Evolutionary conservation across 2,329 filamentous ascomycete species (phyloP), one percentile per base, ranked within the genome.

Genomic region (Pseudogymnoascus sp.): DNA sequence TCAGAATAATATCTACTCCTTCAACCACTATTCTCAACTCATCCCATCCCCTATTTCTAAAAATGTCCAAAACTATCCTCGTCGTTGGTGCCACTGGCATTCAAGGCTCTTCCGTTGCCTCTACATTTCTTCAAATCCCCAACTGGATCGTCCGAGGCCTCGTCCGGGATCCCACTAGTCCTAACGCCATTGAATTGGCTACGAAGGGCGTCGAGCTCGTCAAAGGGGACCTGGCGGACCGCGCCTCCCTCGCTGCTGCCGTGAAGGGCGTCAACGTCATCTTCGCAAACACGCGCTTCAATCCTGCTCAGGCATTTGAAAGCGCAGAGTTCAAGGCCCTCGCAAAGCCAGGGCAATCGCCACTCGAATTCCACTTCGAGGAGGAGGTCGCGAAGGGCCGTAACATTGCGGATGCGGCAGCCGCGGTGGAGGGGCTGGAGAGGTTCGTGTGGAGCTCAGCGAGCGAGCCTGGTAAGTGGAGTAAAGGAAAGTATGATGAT

Each of bases 251-350:
- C n/a, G 64, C 71, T 38, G n/a, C 67, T 0, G 79, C 76, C 0
- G 80, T 81, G 62, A 38, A 66, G 2, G 78, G 77, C 5, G 80
- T 80, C 25, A 76, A 79, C 63, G 69, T 77, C 63, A 82, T 84
- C 64, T 85, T 84, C 72, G 76, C 77, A 63, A 79, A 82, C 62
- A 84, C 82, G 0, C 25, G 14, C 61, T 66, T 65, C 59, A 63
- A 68, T 21, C 69, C 68, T 12, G 34, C 63, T 21, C 70, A 63
- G 6, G 23, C 46, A 2, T 53, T 8, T 18, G 46, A 53, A n/a
- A 53, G 46, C n/a, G 25, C 46, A 4, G 46, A 53, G 46, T 53
- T 53, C n/a, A 49, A 53, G 7, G 64, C 60, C 11, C 53, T 66
- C 3, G 63, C 69, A 28, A 64, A 62, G 46, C 36, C 61, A 25